Conservation (phyloP, 2,329 filamentous ascomycete genomes). For the Bisporella sp. region DNA sequence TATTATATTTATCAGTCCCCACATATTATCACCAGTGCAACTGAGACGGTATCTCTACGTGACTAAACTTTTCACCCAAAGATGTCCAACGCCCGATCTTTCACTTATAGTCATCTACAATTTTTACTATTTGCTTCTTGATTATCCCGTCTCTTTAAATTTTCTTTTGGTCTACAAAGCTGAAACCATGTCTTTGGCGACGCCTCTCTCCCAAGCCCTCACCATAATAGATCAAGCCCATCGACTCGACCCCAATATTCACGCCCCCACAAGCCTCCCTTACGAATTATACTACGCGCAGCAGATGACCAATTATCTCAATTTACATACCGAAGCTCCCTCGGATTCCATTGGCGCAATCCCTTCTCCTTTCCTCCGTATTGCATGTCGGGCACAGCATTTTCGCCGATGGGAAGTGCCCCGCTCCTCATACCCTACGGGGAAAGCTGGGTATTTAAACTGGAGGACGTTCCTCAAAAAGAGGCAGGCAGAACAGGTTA, state of each 20-base stretch:
- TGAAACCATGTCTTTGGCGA: too few relatives aligned
- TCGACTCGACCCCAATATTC: conserved; percentile 55
- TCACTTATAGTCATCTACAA: too few relatives aligned
- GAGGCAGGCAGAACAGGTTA: conserved; percentile 57
- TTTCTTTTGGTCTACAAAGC: too few relatives aligned
- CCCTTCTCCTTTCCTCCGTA: conserved; percentile 59
- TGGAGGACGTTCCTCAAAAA: conserved; percentile 73
- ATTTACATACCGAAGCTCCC: conserved; percentile 42
- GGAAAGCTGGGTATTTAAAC: conserved; percentile 67
- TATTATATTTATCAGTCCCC: too few relatives aligned
- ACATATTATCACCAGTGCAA: too few relatives aligned
- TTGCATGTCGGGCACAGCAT: conserved; percentile 80
- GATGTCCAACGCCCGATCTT: too few relatives aligned
- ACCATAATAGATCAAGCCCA: conserved; percentile 68
- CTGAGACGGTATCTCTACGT: too few relatives aligned
- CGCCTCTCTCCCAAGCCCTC: conserved; percentile 37
- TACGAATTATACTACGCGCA: conserved; percentile 80
- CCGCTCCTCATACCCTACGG: conserved; percentile 65
- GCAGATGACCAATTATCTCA: conserved; percentile 71
- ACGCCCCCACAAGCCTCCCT: conserved; percentile 42
- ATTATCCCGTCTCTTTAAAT: too few relatives aligned
- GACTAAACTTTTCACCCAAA: too few relatives aligned
- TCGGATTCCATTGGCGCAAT: conserved; percentile 10
- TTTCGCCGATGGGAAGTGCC: conserved; percentile 80
- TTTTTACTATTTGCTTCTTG: too few relatives aligned